These are phyloP conservation scores for Solanum chaucha DNA, from an alignment of 257 asterid genomes.

Conservation along the genomic window DNA sequence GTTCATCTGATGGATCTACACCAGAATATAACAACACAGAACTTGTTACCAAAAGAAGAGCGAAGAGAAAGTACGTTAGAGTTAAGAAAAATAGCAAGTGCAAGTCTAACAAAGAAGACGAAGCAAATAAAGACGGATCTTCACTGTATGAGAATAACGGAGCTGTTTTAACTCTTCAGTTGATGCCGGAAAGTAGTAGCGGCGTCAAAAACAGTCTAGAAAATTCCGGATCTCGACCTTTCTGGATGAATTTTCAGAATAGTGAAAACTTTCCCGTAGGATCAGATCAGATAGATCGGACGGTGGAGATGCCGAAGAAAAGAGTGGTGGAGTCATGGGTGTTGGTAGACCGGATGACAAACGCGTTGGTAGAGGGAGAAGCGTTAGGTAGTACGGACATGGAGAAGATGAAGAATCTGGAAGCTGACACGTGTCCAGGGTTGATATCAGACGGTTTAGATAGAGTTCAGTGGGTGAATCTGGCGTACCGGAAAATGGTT, in stretches of 20 bases:
- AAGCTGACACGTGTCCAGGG: constrained; percentile 35
- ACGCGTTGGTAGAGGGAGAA: constrained; percentile 5
- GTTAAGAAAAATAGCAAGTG: constrained; percentile 15
- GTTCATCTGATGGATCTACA: constrained; percentile 5
- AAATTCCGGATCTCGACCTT: constrained; percentile 3
- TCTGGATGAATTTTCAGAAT: background rate
- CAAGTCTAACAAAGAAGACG: background rate
- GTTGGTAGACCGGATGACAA: constrained; percentile 18
- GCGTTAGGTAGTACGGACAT: constrained; percentile 24
- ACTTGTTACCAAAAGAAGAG: background rate
- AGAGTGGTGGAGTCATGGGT: constrained; percentile 35
- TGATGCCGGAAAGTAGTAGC: background rate
- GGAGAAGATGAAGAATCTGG: constrained; percentile 32
- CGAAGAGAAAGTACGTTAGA: constrained; percentile 44
- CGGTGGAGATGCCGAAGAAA: background rate
- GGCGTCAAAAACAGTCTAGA: background rate
- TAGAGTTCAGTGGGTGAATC: constrained; percentile 21
- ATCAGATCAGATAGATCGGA: constrained; percentile 13
- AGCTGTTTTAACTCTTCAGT: background rate
- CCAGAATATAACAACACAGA: background rate
- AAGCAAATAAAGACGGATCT: background rate
- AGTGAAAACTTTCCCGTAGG: background rate
- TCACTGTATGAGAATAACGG: background rate
- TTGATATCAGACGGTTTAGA: constrained; percentile 28
- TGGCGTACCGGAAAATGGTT: constrained; percentile 10